A percentile compares a stretch with the other conserved stretches of the same genome.
phyloP scores from a whole-genome alignment of 192 early-diverging fungal genomes.

The Endogone sp. region DNA sequence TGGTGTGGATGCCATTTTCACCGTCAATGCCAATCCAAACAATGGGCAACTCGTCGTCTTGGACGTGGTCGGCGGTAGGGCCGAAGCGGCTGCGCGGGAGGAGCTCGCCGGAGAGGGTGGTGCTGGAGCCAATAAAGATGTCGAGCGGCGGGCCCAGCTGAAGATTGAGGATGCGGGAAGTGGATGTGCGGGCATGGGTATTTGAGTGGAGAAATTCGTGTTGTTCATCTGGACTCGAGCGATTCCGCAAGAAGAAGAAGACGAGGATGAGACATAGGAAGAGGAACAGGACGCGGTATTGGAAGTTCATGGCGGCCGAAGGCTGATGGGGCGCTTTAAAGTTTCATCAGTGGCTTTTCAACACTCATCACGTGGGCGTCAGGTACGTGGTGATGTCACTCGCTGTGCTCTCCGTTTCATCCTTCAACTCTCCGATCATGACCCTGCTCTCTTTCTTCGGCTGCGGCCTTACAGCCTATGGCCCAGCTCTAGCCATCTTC shows the following conservation, averaged over 20 bases:
- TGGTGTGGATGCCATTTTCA: conserved; percentile 6
- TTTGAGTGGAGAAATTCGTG: neutral
- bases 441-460: conserved; percentile 71
- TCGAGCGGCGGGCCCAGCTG: neutral
- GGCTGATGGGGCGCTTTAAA: too few relatives aligned
- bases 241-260: neutral
- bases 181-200: neutral
- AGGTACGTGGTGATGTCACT: too few relatives aligned
- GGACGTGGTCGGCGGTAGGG: neutral
- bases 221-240: neutral
- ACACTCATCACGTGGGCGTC: too few relatives aligned
- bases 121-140: neutral
- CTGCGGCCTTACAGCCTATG: conserved; percentile 68
- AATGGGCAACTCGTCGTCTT: neutral
- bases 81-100: neutral
- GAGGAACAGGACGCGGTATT: neutral
- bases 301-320: too few relatives aligned
- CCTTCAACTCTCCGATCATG: too few relatives aligned
- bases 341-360: too few relatives aligned
- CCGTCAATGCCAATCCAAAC: conserved; percentile 13
- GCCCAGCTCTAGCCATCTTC: conserved; percentile 68
- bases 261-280: neutral
- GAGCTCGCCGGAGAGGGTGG: neutral
- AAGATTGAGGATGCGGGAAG: neutral
- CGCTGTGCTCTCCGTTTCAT: too few relatives aligned